A percentile compares a stretch with the other conserved stretches of the same genome.
Evolutionary conservation across 352 stramenopile species (phyloP).

Genomic region (Phytophthora hibernalis): DNA sequence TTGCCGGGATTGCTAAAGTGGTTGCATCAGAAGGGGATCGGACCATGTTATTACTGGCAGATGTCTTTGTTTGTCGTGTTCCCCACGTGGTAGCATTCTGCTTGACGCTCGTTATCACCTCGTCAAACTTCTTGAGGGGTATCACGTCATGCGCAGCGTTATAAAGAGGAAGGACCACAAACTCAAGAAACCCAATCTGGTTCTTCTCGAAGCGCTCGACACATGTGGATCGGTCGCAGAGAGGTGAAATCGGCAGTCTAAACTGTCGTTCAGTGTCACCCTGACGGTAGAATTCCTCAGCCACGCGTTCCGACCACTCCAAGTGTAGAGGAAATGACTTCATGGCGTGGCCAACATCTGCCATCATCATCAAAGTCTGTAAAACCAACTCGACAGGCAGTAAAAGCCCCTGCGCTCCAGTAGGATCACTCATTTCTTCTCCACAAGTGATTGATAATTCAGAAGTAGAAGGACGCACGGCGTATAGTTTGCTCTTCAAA

Average conservation of each 20-base stretch:
- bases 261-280: slow-evolving; percentile 71
- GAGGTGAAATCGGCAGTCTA: slow-evolving; percentile 60
- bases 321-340: slow-evolving; percentile 69
- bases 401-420: slow-evolving; percentile 2
- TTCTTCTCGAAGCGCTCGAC: slow-evolving; percentile 65
- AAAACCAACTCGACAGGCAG: slow-evolving; percentile 63
- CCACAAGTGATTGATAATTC: slow-evolving; percentile 25
- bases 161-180: slow-evolving; percentile 78
- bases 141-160: slow-evolving; percentile 56
- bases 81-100: slow-evolving; percentile 59
- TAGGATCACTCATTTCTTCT: slow-evolving; percentile 14
- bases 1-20: slow-evolving; percentile 8
- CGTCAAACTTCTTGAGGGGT: slow-evolving; percentile 51
- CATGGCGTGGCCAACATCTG: slow-evolving; percentile 70
- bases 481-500: slow-evolving; percentile 80
- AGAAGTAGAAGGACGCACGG: slow-evolving; percentile 41
- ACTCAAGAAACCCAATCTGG: slow-evolving; percentile 80
- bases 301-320: slow-evolving; percentile 65
- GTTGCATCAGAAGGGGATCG: not conserved
- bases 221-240: slow-evolving; percentile 59
- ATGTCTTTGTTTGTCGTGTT: slow-evolving; percentile 4
- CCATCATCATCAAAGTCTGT: slow-evolving; percentile 81
- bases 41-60: not conserved
- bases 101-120: slow-evolving; percentile 53
- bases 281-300: slow-evolving; percentile 76